Evolutionary conservation across 2,329 filamentous ascomycete species (phyloP).

Genomic region (Penicillium sp.): DNA sequence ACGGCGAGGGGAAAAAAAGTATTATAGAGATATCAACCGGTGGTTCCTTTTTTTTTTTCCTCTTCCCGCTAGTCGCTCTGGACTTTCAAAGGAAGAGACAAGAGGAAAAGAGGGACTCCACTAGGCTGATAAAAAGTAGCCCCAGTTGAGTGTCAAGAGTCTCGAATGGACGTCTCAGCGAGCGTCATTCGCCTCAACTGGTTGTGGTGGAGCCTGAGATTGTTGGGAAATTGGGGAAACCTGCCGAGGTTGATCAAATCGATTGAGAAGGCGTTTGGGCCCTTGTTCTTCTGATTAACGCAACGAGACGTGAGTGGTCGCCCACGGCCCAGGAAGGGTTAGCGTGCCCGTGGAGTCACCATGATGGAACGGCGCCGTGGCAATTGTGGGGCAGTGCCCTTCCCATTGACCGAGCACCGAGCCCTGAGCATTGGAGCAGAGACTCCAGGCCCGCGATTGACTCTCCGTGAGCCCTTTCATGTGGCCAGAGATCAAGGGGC

Average conservation of each 20-base stretch:
- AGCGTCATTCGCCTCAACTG: background rate
- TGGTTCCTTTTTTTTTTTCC: background rate
- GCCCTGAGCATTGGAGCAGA: too few relatives aligned
- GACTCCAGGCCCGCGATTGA: too few relatives aligned
- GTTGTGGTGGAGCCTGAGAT: slow-evolving; percentile 14
- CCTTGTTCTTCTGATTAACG: too few relatives aligned
- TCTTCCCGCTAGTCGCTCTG: too few relatives aligned
- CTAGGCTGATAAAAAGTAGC: slow-evolving; percentile 12
- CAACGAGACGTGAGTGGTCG: background rate
- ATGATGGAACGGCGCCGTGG: too few relatives aligned
- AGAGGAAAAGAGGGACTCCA: slow-evolving; percentile 8
- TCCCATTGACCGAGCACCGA: too few relatives aligned
- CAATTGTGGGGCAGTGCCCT: too few relatives aligned
- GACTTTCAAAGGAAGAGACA: too few relatives aligned
- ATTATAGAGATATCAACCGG: too few relatives aligned
- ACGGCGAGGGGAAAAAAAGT: slow-evolving; percentile 1
- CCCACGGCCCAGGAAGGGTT: background rate
- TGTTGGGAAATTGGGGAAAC: slow-evolving; percentile 17
- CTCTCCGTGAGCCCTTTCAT: too few relatives aligned
- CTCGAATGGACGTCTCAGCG: slow-evolving; percentile 10
- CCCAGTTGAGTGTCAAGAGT: background rate
- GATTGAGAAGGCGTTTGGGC: too few relatives aligned
- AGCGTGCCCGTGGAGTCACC: background rate
- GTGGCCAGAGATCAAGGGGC: too few relatives aligned
- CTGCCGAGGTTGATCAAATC: slow-evolving; percentile 4